These are phyloP conservation scores for Alternaria ethzedia DNA, from an alignment of 2,329 filamentous ascomycete genomes.

Conservation along the genomic window DNA sequence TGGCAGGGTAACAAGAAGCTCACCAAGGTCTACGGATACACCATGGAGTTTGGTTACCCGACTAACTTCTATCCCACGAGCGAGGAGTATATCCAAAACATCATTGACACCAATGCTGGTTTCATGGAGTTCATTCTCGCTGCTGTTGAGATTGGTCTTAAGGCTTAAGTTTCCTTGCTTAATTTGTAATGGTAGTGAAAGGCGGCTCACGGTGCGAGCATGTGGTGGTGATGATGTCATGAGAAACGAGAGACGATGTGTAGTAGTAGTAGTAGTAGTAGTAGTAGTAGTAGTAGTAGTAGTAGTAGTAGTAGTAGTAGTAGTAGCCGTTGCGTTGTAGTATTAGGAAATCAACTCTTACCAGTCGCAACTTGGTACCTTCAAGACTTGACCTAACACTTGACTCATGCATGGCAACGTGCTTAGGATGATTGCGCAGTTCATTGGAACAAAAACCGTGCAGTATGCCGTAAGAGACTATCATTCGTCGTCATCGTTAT, in stretches of 20 bases:
- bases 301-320: not conserved
- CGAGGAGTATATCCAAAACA: constrained; percentile 50
- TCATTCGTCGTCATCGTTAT: not conserved
- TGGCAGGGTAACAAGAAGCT: constrained; percentile 45
- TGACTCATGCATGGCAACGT: not conserved
- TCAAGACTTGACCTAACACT: not conserved
- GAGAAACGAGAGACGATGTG: constrained; percentile 1
- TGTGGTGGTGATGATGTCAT: not conserved
- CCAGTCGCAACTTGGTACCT: not conserved
- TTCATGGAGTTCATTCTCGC: constrained; percentile 52
- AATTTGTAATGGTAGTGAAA: not conserved
- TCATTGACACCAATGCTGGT: constrained; percentile 51
- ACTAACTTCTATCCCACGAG: constrained; percentile 52
- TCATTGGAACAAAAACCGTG: not conserved
- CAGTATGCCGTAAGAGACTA: not conserved
- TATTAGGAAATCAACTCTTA: not conserved
- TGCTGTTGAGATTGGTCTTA: constrained; percentile 43
- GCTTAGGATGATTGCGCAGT: not conserved
- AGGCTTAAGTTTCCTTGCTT: constrained; percentile 9
- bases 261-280: not conserved
- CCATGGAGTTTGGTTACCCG: constrained; percentile 50
- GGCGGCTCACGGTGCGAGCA: not conserved
- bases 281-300: too few species aligned
- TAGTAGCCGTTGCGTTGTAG: not conserved
- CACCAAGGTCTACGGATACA: constrained; percentile 51